Conservation (phyloP, 1,284 basidiomycete genomes). For the Spongispora temasekensis region DNA sequence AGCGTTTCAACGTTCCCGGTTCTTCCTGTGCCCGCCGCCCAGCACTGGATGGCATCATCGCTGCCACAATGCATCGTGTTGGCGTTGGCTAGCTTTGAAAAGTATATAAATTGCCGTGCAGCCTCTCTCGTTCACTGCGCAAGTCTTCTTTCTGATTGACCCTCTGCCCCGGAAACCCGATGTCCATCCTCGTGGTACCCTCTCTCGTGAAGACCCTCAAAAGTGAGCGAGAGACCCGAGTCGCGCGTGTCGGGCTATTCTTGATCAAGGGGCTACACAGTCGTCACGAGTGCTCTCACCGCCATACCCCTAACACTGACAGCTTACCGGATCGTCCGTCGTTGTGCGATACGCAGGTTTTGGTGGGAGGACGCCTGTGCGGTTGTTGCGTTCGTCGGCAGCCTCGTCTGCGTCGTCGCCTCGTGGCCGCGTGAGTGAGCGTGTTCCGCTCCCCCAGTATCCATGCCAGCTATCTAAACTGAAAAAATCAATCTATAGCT, state of each 20-base stretch:
- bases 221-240: conserved; percentile 12
- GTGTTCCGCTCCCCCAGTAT: neutral
- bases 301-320: conserved; percentile 10
- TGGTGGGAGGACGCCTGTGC: conserved; percentile 24
- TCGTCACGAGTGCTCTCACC: conserved; percentile 16
- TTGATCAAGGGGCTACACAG: conserved; percentile 8
- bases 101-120: too few relatives aligned
- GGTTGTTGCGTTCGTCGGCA: conserved; percentile 9
- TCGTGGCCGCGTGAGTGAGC: conserved; percentile 19
- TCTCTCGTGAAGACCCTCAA: conserved; percentile 10
- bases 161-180: neutral
- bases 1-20: neutral
- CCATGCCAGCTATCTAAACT: neutral
- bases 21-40: neutral
- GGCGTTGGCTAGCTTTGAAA: conserved; percentile 4
- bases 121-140: too few relatives aligned
- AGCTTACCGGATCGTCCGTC: conserved; percentile 8
- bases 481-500: conserved; percentile 9
- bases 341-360: conserved; percentile 8
- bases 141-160: too few relatives aligned
- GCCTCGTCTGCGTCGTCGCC: conserved; percentile 10
- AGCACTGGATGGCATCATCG: conserved; percentile 18
- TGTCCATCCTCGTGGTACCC: neutral
- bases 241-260: neutral
- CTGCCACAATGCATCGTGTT: conserved; percentile 5